Percentiles rank a stretch among this genome's conserved stretches.
Conservation (phyloP, 1,284 basidiomycete species). For the Trametes versicolor region DNA sequence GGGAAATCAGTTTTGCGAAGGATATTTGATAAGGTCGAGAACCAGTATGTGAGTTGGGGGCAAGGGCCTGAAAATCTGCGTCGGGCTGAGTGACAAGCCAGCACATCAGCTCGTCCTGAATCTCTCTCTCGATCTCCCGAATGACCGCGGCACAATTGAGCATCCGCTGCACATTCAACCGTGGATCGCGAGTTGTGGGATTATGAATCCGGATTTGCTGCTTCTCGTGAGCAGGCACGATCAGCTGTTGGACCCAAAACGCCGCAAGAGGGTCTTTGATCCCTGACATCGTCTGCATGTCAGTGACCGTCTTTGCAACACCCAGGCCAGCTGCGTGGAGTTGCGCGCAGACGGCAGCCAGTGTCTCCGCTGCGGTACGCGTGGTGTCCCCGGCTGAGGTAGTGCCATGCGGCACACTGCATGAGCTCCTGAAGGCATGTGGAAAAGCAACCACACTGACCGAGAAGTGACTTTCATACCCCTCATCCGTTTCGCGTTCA, state of each 20-base stretch:
- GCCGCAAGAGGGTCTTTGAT: conserved; percentile 49
- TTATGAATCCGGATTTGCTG: conserved; percentile 25
- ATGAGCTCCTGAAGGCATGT: too few species aligned
- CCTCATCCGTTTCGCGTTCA: conserved; percentile 7
- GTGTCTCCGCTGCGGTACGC: conserved; percentile 25
- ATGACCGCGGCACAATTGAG: conserved; percentile 30
- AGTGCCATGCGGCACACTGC: too few species aligned
- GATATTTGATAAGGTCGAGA: too few species aligned
- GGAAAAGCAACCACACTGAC: conserved; percentile 9
- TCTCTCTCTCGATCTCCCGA: conserved; percentile 29
- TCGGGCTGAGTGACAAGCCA: conserved; percentile 43
- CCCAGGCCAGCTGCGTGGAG: conserved; percentile 27
- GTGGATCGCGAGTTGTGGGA: conserved; percentile 13
- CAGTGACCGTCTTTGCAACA: conserved; percentile 22
- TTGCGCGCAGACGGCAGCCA: conserved; percentile 20
- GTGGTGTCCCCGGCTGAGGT: conserved; percentile 21
- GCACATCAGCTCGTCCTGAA: conserved; percentile 39
- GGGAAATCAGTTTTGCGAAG: not conserved
- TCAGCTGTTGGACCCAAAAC: conserved; percentile 45
- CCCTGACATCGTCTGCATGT: conserved; percentile 40
- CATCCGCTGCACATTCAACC: conserved; percentile 24
- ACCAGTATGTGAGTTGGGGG: conserved; percentile 31
- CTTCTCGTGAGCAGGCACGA: conserved; percentile 35
- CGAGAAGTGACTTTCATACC: conserved; percentile 7
- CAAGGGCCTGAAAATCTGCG: conserved; percentile 27